phyloP scores from a whole-genome alignment of 1,139 yeast species.

The Nakaseomyces delphensis region DNA sequence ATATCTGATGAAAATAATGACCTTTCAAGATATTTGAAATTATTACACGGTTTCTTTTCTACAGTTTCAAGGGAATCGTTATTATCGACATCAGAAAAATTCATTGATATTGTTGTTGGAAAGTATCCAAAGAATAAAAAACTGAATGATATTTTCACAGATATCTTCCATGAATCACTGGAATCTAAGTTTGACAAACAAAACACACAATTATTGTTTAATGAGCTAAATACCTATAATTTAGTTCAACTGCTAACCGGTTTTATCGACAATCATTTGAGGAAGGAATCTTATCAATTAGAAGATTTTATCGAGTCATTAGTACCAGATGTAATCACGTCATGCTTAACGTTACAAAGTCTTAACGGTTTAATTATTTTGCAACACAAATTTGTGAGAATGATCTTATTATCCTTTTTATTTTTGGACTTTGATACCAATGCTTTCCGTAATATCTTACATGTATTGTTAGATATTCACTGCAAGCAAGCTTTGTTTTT shows the following conservation, averaged over 20 bases:
- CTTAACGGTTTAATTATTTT: conserved; percentile 21
- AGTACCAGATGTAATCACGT: conserved; percentile 14
- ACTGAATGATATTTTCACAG: conserved; percentile 26
- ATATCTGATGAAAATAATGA: conserved; percentile 12
- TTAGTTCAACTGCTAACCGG: conserved; percentile 20
- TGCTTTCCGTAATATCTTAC: conserved; percentile 18
- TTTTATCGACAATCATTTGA: conserved; percentile 23
- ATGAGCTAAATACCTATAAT: conserved; percentile 30
- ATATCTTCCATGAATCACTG: conserved; percentile 33
- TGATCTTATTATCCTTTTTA: conserved; percentile 23
- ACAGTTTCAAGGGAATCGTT: conserved; percentile 21
- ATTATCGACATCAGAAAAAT: conserved; percentile 13
- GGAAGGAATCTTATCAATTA: conserved; percentile 5
- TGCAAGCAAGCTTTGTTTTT: conserved; percentile 24
- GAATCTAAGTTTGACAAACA: conserved; percentile 27
- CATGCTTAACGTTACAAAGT: conserved; percentile 20
- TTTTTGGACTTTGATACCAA: conserved; percentile 25
- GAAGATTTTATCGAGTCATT: conserved; percentile 20
- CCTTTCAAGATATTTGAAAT: conserved; percentile 19
- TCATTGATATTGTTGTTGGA: conserved; percentile 21
- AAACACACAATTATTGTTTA: conserved; percentile 28
- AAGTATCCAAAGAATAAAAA: conserved; percentile 17
- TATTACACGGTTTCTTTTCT: conserved; percentile 22
- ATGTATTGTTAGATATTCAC: conserved; percentile 20
- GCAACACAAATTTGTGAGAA: conserved; percentile 22